Evolutionary conservation across 2,329 filamentous ascomycete genomes (phyloP), one percentile per base, ranked within the genome.

Genomic region (Thyridium curvatum): DNA sequence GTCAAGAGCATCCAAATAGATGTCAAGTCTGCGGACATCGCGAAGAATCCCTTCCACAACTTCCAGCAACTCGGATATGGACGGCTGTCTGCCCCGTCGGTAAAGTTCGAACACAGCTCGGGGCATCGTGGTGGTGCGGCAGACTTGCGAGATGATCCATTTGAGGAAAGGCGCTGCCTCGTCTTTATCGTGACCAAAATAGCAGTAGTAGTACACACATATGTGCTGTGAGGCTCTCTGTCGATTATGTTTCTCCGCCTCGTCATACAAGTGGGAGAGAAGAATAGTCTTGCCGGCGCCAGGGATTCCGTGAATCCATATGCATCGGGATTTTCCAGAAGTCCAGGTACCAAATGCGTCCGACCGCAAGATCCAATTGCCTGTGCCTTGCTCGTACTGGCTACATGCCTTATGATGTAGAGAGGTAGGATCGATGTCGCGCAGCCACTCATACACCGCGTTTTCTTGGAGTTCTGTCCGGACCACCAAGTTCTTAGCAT

Each of bases 1-100:
- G 15, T 53, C 49, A 2, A 52, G 34, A 3, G 48, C 51, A 18
- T 53, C 51, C 14, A 52, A 34, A 10, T 46, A 32, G 4, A 51
- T 35, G 18, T 46, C 49, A 10, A 44, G 34, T 1, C 14, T 31
- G 5, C 38, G 31, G n/a, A 50, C 33, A 2, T 17, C 28, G 1
- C 15, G 28, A 4, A 47, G 32, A 1, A 43, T 36, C 2, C 18
- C 18, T 12, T 40, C 40, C 3, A 52, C 37, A 12, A 30, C 32
- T 13, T 37, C 17, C 13, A 44, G 29, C 1, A 52, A 41, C 12
- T 48, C 37, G 1, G 26, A 2, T 2, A 40, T 30, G 16, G 35
- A 40, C 3, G 47, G 48, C 15, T 46, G 31, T 14, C 41, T 39
- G 13, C 41, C 44, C 1, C 30, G 6, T 10, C 41, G 21, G 35